Conservation (phyloP, 2,329 filamentous ascomycete genomes). For the Xylariaceae sp. region DNA sequence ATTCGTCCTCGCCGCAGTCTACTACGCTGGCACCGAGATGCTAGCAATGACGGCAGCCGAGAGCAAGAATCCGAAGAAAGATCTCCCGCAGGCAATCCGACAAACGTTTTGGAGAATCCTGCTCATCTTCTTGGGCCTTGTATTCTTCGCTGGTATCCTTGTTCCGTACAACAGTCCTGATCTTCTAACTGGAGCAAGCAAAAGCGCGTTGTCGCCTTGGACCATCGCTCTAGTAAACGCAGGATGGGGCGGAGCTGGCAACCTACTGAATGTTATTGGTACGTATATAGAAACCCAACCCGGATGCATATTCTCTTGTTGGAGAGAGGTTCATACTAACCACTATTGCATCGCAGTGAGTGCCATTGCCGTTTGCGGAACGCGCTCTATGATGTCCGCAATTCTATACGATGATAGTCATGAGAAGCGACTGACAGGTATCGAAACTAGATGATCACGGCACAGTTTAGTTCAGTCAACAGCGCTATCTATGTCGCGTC, state of each 20-base stretch:
- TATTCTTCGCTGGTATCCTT: conserved; percentile 32
- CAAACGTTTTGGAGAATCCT: conserved; percentile 32
- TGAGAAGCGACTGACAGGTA: too few species aligned
- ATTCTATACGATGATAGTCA: too few species aligned
- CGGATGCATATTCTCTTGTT: too few species aligned
- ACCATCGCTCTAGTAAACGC: conserved; percentile 29
- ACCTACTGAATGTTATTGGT: conserved; percentile 31
- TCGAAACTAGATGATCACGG: conserved; percentile 26
- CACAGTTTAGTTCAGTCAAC: conserved; percentile 33
- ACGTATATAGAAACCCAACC: too few species aligned
- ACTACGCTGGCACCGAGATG: conserved; percentile 36
- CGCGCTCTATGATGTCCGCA: too few species aligned
- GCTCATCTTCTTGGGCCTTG: conserved; percentile 30
- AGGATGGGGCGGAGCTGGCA: conserved; percentile 25
- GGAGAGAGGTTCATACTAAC: too few species aligned
- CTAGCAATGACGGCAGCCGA: conserved; percentile 34
- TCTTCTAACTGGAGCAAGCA: conserved; percentile 32
- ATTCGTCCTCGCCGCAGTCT: conserved; percentile 34
- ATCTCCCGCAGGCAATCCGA: conserved; percentile 29
- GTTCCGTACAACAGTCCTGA: conserved; percentile 31
- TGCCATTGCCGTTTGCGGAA: too few species aligned
- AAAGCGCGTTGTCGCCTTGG: conserved; percentile 30
- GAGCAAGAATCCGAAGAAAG: conserved; percentile 28
- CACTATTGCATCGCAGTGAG: too few species aligned
- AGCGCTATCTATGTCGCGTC: conserved; percentile 30